Base-by-base conservation (phyloP, 345 rosid genomes). In the Citrus sp. region DNA sequence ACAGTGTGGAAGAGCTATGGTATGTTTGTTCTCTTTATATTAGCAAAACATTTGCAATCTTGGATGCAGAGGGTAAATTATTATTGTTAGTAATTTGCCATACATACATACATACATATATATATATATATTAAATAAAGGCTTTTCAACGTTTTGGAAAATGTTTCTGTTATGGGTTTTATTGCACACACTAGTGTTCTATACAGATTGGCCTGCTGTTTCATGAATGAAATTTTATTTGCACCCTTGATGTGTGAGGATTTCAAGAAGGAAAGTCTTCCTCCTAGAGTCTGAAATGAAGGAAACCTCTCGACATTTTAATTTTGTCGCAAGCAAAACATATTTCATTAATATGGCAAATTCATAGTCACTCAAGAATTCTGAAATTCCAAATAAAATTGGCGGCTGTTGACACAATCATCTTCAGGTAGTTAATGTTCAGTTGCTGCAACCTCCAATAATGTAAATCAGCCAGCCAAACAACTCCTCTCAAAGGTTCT, bases 1-100 rank as follows among this genome's bases (percentile, higher is more conserved):
- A 97, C 85, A 97, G 98, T 63, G 99, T 97, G 34, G 99, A 97
- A 84, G 99, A 97, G 89, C 92, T 97, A 70, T 97, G 99, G 99
- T 97, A 90, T 72, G 78, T 30, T 68, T 80, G 74, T 73, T 75
- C 65, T 64, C 80, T 77, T 64, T 46, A 19, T 59, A 25, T 8
- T 63, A 12, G 30, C 42, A 42, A 63, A 66, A 55, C 56, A 68
- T 8, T 77, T 38, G n/a, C 32, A 54, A 60, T 21, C 12, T 37
- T 32, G 27, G 62, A 76, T 5, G 9, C 30, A 34, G 67, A 42
- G 13, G 55, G 49, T 56, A 54, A 51, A 1, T 65, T 51, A 7
- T 32, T 54, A 4, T 67, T 24, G 9, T 25, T 37, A 54, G 65
- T 55, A 24, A 37, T 32, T 30, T 75, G 3, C 10, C 1, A 40